Evolutionary conservation across 805 yeast genomes (phyloP).

Genomic region (Blastobotrys chiropterorum): DNA sequence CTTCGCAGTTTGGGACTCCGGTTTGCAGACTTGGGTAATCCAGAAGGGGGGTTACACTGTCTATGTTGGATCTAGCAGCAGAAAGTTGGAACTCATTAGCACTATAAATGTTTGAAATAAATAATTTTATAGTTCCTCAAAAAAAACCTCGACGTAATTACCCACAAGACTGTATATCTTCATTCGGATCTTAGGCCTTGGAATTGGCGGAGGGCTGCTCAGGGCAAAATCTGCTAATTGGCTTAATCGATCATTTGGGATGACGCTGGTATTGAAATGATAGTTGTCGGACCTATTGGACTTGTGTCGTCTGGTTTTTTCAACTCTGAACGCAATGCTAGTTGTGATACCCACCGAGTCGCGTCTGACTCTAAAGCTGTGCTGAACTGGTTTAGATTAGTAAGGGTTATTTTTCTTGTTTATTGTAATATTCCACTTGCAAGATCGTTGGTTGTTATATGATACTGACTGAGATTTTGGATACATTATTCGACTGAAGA

Average conservation of each 20-base stretch:
- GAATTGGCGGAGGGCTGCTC: not conserved
- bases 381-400: too few relatives aligned
- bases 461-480: not conserved
- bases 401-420: too few relatives aligned
- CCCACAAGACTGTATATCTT: not conserved
- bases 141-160: not conserved
- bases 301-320: too few relatives aligned
- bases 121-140: not conserved
- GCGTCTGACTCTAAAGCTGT: not conserved
- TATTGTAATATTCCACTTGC: not conserved
- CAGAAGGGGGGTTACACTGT: conserved; percentile 50
- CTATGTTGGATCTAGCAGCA: conserved; percentile 38
- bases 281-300: not conserved
- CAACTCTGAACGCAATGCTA: not conserved
- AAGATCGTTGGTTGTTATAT: not conserved
- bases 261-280: not conserved
- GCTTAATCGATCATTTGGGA: not conserved
- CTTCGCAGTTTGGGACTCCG: conserved; percentile 51
- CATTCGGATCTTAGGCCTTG: not conserved
- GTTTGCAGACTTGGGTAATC: conserved; percentile 51
- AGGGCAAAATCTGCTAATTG: not conserved
- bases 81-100: conserved; percentile 15
- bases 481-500: not conserved
- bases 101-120: conserved; percentile 12
- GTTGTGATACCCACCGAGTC: not conserved